Percentiles rank a stretch among this genome's conserved stretches.
Evolutionary conservation across 768 basidiomycete species (phyloP).

Genomic region (Boletus edulis): DNA sequence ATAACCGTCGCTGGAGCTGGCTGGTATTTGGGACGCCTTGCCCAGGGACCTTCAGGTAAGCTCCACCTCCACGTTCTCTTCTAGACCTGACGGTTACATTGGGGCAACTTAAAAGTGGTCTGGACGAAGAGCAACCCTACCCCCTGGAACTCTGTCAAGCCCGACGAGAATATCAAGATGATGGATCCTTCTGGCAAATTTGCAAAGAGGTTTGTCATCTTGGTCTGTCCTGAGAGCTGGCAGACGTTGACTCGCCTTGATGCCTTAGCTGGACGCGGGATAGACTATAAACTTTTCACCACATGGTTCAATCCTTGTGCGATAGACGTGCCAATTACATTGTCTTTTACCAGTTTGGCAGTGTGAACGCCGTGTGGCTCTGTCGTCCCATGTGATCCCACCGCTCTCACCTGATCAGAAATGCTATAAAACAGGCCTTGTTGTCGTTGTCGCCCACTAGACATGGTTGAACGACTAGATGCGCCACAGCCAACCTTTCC

Average conservation of each 20-base stretch:
- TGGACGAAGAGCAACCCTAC: slow-evolving; percentile 76
- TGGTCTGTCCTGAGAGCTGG: background rate
- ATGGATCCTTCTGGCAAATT: slow-evolving; percentile 70
- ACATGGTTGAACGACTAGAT: slow-evolving; percentile 43
- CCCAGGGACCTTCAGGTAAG: slow-evolving; percentile 52
- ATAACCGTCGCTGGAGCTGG: slow-evolving; percentile 52
- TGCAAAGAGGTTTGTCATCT: slow-evolving; percentile 50
- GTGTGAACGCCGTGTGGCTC: background rate
- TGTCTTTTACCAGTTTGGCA: background rate
- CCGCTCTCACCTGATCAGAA: background rate
- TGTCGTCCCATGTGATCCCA: slow-evolving; percentile 2
- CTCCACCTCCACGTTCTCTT: background rate
- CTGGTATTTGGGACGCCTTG: slow-evolving; percentile 69
- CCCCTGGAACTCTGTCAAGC: slow-evolving; percentile 84
- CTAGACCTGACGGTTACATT: background rate
- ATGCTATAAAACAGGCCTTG: background rate
- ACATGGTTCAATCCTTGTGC: slow-evolving; percentile 8
- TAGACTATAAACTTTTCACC: slow-evolving; percentile 48
- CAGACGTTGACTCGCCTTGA: slow-evolving; percentile 1
- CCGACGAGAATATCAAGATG: slow-evolving; percentile 72
- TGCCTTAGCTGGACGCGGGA: slow-evolving; percentile 67
- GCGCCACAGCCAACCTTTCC: slow-evolving; percentile 39
- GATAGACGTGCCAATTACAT: slow-evolving; percentile 23
- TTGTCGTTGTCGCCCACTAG: background rate
- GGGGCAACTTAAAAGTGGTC: slow-evolving; percentile 37